phyloP scores from a whole-genome alignment of 2,329 filamentous ascomycete genomes.

The Zalaria sp. region DNA sequence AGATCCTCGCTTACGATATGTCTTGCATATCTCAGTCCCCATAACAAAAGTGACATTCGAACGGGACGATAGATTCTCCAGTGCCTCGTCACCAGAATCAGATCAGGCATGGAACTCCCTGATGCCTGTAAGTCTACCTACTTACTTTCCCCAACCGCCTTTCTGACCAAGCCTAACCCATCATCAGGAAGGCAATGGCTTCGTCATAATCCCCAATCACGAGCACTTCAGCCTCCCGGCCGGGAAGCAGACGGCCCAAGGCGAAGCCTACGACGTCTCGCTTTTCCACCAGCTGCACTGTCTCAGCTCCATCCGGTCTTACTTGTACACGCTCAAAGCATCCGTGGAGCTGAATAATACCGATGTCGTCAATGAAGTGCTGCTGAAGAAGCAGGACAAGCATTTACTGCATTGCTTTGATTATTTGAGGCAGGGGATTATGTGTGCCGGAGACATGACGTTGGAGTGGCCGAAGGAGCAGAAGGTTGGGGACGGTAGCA shows the following conservation, averaged over 20 bases:
- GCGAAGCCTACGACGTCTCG: constrained; percentile 19
- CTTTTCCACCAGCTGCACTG: constrained; percentile 23
- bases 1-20: too few species aligned
- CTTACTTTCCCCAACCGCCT: neutral
- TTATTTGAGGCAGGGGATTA: constrained; percentile 14
- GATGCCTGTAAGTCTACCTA: constrained; percentile 8
- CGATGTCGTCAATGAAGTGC: constrained; percentile 7
- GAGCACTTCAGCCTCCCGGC: constrained; percentile 12
- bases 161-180: neutral
- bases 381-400: constrained; percentile 10
- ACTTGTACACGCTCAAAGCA: constrained; percentile 13
- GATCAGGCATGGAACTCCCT: constrained; percentile 16
- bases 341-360: constrained; percentile 9
- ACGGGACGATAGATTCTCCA: constrained; percentile 12
- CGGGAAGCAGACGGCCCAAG: constrained; percentile 12
- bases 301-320: constrained; percentile 16
- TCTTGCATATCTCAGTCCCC: too few species aligned
- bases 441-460: constrained; percentile 15
- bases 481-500: constrained; percentile 9
- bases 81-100: constrained; percentile 9
- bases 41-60: constrained; percentile 11
- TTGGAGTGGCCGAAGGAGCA: constrained; percentile 18
- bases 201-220: constrained; percentile 15
- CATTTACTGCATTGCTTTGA: constrained; percentile 14
- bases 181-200: constrained; percentile 15